phyloP scores from a whole-genome alignment of 192 early-diverging fungal species.

The Backusella morwellensis region DNA sequence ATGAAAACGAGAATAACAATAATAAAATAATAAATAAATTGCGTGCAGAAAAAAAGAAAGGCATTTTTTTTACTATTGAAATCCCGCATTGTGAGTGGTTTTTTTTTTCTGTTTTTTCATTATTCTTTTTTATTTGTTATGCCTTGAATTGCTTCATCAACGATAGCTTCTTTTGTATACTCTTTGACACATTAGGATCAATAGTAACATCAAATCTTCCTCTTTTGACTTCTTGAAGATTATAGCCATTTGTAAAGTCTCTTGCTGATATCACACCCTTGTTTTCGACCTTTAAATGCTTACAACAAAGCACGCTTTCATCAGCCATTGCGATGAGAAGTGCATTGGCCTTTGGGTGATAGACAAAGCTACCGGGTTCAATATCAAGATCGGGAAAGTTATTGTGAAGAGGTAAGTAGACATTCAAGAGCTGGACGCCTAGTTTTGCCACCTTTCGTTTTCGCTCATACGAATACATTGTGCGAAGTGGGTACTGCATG shows the following conservation, averaged over 20 bases:
- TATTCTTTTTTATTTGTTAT: background rate
- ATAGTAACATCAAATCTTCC: background rate
- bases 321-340: slow-evolving; percentile 55
- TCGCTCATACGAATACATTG: slow-evolving; percentile 40
- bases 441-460: background rate
- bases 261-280: slow-evolving; percentile 51
- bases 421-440: slow-evolving; percentile 42
- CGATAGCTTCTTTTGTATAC: background rate
- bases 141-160: background rate
- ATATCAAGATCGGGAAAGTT: background rate
- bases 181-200: background rate
- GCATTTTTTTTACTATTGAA: background rate
- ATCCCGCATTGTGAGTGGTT: background rate
- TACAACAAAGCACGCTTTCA: slow-evolving; percentile 46
- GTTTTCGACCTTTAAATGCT: slow-evolving; percentile 55
- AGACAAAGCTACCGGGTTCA: slow-evolving; percentile 42
- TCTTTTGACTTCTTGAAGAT: background rate
- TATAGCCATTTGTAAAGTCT: slow-evolving; percentile 77
- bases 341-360: slow-evolving; percentile 19
- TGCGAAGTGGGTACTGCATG: slow-evolving; percentile 52
- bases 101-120: background rate
- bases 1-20: background rate
- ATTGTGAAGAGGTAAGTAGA: slow-evolving; percentile 29
- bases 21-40: background rate
- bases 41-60: background rate